These are phyloP conservation scores for Termitomyces sp. DNA, from an alignment of 1,284 basidiomycete species.

Conservation along the genomic window DNA sequence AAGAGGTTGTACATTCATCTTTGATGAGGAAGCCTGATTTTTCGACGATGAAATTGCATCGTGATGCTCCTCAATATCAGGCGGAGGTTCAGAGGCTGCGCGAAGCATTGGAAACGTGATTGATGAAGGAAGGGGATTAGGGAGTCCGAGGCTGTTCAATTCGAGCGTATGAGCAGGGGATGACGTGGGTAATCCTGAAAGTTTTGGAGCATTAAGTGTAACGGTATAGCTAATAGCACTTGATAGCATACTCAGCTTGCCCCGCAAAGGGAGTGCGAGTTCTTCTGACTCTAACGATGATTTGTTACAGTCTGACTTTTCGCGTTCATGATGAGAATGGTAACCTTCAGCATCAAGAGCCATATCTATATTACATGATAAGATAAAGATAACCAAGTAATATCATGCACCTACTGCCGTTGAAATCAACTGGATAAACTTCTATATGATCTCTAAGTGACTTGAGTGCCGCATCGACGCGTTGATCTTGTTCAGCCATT, in stretches of 20 bases:
- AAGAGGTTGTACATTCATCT: constrained; percentile 9
- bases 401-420: constrained; percentile 45
- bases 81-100: constrained; percentile 56
- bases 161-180: constrained; percentile 10
- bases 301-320: constrained; percentile 34
- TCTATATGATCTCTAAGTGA: constrained; percentile 40
- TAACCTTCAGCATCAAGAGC: constrained; percentile 67
- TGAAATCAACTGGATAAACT: constrained; percentile 66
- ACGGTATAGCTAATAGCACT: no score
- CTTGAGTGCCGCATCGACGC: constrained; percentile 52
- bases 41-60: constrained; percentile 13
- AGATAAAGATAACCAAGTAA: constrained; percentile 5
- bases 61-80: constrained; percentile 28
- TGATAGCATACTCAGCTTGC: constrained; percentile 6
- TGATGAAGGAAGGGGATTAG: constrained; percentile 3
- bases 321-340: constrained; percentile 45
- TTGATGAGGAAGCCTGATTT: constrained; percentile 14
- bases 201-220: background rate
- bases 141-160: constrained; percentile 9
- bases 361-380: constrained; percentile 37
- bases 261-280: constrained; percentile 7
- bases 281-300: constrained; percentile 20
- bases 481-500: constrained; percentile 35
- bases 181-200: constrained; percentile 11
- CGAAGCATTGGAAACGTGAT: constrained; percentile 32